These are phyloP conservation scores for Crithidia fasciculata DNA, from an alignment of 208 protist genomes.

Conservation along the genomic window DNA sequence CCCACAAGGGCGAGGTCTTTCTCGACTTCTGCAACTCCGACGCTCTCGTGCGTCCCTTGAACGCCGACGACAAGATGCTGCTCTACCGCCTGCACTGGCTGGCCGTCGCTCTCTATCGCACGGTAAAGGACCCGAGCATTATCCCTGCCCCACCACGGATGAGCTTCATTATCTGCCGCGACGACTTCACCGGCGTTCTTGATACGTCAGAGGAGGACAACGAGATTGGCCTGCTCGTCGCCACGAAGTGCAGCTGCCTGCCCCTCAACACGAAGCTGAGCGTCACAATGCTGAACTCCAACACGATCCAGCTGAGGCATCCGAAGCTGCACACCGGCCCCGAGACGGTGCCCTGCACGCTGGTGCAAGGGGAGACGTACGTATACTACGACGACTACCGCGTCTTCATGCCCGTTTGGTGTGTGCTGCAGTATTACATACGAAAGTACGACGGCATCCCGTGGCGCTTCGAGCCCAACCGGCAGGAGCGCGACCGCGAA, in stretches of 20 bases:
- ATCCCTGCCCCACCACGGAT: conserved; percentile 50
- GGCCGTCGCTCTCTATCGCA: conserved; percentile 42
- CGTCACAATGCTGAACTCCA: conserved; percentile 35
- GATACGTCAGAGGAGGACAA: conserved; percentile 41
- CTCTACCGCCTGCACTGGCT: conserved; percentile 61
- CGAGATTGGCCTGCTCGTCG: conserved; percentile 52
- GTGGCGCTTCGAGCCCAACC: conserved; percentile 56
- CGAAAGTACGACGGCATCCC: conserved; percentile 34
- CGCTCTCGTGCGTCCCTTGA: conserved; percentile 34
- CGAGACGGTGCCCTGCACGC: conserved; percentile 31
- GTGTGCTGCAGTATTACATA: conserved; percentile 45
- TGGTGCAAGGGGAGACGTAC: conserved; percentile 49
- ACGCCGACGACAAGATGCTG: conserved; percentile 46
- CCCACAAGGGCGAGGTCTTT: conserved; percentile 32
- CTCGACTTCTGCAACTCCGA: conserved; percentile 33
- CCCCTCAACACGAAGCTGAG: conserved; percentile 42
- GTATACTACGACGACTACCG: conserved; percentile 37
- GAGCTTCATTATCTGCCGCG: conserved; percentile 52
- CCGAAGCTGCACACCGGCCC: conserved; percentile 30
- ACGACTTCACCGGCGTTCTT: conserved; percentile 10
- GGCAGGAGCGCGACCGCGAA: conserved; percentile 29
- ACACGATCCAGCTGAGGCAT: conserved; percentile 41
- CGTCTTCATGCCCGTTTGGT: conserved; percentile 49
- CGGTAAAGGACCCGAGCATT: conserved; percentile 42
- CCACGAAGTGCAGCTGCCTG: conserved; percentile 66